A percentile compares a stretch with the other conserved stretches of the same genome.
phyloP scores from a whole-genome alignment of 306 rosid genomes.

The Mimosa bimucronata region DNA sequence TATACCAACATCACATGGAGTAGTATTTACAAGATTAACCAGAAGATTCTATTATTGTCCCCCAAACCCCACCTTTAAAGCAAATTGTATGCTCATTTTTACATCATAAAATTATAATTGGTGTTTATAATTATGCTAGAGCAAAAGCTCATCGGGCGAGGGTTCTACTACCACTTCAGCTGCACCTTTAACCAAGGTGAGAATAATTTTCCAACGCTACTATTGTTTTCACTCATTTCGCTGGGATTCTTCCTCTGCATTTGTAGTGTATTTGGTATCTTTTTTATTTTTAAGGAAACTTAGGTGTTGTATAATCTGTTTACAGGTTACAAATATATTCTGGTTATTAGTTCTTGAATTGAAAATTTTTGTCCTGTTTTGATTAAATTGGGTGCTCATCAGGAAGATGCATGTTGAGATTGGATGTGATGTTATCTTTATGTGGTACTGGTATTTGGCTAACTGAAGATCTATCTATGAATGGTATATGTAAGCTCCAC shows the following conservation, averaged over 20 bases:
- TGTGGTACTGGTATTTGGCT: background rate
- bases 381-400: too few species aligned
- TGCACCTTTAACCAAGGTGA: slow-evolving; percentile 58
- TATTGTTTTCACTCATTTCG: background rate
- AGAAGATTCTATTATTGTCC: background rate
- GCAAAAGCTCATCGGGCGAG: slow-evolving; percentile 57
- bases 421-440: background rate
- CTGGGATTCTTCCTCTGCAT: background rate
- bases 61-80: background rate
- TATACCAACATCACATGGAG: background rate
- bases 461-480: background rate
- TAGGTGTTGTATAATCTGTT: too few species aligned
- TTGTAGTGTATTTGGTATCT: too few species aligned
- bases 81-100: background rate
- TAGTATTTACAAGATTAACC: background rate
- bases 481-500: background rate
- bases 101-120: slow-evolving; percentile 1
- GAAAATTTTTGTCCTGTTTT: too few species aligned
- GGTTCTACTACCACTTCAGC: slow-evolving; percentile 61
- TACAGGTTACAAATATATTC: too few species aligned
- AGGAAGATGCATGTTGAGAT: too few species aligned
- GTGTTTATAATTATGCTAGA: slow-evolving; percentile 40
- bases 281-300: too few species aligned
- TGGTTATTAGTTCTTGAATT: too few species aligned
- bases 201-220: slow-evolving; percentile 3